Evolutionary conservation across 163 green algal species (phyloP).

Genomic region (Chlamydomonas reinhardtii): DNA sequence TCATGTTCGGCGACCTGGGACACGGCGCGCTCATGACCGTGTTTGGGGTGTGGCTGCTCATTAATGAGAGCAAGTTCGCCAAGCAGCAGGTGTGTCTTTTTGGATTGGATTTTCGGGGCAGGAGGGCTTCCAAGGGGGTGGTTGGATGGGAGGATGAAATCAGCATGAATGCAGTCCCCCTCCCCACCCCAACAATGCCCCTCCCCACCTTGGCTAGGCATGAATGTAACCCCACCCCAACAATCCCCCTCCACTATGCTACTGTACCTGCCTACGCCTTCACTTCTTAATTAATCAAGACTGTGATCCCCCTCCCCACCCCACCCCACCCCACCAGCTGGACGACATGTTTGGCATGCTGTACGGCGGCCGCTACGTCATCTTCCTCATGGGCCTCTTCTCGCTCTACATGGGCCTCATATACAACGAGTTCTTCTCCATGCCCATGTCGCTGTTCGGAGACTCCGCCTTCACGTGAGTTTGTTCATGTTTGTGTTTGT

Average conservation of each 20-base stretch:
- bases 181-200: no score
- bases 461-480: conserved; percentile 46
- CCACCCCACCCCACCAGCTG: conserved; percentile 54
- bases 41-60: conserved; percentile 85
- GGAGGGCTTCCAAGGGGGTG: no score
- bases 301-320: neutral
- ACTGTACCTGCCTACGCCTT: no score
- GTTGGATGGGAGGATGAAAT: no score
- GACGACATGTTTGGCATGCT: conserved; percentile 96
- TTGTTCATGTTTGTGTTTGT: no score
- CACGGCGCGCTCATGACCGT: conserved; percentile 95
- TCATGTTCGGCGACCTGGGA: conserved; percentile 98
- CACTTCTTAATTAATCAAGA: no score
- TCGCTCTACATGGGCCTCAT: conserved; percentile 96
- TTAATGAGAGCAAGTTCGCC: conserved; percentile 89
- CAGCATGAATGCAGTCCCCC: no score
- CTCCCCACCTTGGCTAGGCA: no score
- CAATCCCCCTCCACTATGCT: no score
- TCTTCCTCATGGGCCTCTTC: conserved; percentile 97
- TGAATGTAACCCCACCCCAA: no score
- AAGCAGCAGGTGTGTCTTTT: conserved; percentile 50
- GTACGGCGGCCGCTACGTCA: conserved; percentile 95
- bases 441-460: conserved; percentile 93
- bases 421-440: conserved; percentile 99
- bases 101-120: no score